phyloP scores from a whole-genome alignment of 1,139 yeast genomes.

The Candida anutae region DNA sequence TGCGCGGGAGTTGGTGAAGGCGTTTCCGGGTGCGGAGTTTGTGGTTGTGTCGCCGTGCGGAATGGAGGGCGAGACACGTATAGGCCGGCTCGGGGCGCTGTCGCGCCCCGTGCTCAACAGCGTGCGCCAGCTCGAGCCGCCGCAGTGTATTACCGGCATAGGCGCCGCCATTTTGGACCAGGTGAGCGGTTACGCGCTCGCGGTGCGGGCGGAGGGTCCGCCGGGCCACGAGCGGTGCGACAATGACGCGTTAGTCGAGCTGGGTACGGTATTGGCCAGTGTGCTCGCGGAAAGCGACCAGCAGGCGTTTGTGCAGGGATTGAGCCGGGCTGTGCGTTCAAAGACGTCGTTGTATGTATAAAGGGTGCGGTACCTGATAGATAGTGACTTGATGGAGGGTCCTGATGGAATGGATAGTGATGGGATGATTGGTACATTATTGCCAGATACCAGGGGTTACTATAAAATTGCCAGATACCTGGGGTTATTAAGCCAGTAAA shows the following conservation, averaged over 20 bases:
- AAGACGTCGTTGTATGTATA: conserved; percentile 21
- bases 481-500: too few species aligned
- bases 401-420: neutral
- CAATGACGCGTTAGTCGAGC: conserved; percentile 29
- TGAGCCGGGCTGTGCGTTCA: conserved; percentile 17
- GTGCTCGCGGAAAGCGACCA: conserved; percentile 8
- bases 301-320: conserved; percentile 15
- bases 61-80: neutral
- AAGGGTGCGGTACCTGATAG: neutral
- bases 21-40: neutral
- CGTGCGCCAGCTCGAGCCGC: conserved; percentile 40
- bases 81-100: conserved; percentile 4
- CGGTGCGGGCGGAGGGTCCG: conserved; percentile 49
- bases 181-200: conserved; percentile 15
- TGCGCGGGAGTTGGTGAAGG: conserved; percentile 12
- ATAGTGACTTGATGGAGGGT: neutral
- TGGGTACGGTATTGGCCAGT: conserved; percentile 16
- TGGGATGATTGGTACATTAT: too few species aligned
- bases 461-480: neutral
- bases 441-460: too few species aligned
- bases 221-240: conserved; percentile 44
- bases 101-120: conserved; percentile 5
- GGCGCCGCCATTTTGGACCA: conserved; percentile 34
- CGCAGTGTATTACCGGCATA: conserved; percentile 48
- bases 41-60: neutral